Conservation (phyloP, 2,329 filamentous ascomycete genomes). For the Xylariaceae sp. region DNA sequence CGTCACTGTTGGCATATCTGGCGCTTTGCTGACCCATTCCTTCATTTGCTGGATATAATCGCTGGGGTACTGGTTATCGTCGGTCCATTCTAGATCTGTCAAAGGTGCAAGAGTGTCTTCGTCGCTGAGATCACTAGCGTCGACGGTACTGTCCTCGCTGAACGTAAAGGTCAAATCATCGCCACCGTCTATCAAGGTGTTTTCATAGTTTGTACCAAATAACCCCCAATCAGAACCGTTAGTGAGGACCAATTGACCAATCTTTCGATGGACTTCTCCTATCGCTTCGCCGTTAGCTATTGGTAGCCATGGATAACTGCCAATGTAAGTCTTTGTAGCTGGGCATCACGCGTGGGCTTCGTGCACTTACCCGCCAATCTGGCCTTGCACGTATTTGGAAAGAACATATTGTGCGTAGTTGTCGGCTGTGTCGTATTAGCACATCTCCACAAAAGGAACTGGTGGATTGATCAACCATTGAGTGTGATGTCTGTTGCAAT, state of each 20-base stretch:
- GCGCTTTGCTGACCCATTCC: slow-evolving; percentile 10
- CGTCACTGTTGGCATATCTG: slow-evolving; percentile 11
- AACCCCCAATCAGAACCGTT: slow-evolving; percentile 12
- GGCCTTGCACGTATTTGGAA: slow-evolving; percentile 11
- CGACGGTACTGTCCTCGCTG: slow-evolving; percentile 1
- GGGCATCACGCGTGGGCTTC: slow-evolving; percentile 6
- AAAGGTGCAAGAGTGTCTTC: slow-evolving; percentile 12
- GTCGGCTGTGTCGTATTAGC: slow-evolving; percentile 7
- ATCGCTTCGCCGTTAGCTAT: slow-evolving; percentile 9
- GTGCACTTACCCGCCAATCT: slow-evolving; percentile 10
- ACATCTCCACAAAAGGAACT: slow-evolving; percentile 9
- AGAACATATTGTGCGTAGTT: slow-evolving; percentile 14
- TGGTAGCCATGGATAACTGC: slow-evolving; percentile 10
- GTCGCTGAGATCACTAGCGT: slow-evolving; percentile 6
- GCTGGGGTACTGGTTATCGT: slow-evolving; percentile 13
- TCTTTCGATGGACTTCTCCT: slow-evolving; percentile 4
- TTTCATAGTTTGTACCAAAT: slow-evolving; percentile 5
- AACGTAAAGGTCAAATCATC: slow-evolving; percentile 11
- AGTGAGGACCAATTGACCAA: slow-evolving; percentile 5
- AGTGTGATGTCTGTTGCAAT: slow-evolving; percentile 4
- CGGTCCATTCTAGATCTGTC: slow-evolving; percentile 15
- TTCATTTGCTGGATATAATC: slow-evolving; percentile 15
- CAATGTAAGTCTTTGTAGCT: slow-evolving; percentile 5
- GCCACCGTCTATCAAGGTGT: slow-evolving; percentile 4
- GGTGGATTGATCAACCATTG: slow-evolving; percentile 4